Percentiles rank a stretch among this genome's conserved stretches.
Evolutionary conservation across 257 asterid species (phyloP).

Genomic region (Solanum pimpinellifolium): DNA sequence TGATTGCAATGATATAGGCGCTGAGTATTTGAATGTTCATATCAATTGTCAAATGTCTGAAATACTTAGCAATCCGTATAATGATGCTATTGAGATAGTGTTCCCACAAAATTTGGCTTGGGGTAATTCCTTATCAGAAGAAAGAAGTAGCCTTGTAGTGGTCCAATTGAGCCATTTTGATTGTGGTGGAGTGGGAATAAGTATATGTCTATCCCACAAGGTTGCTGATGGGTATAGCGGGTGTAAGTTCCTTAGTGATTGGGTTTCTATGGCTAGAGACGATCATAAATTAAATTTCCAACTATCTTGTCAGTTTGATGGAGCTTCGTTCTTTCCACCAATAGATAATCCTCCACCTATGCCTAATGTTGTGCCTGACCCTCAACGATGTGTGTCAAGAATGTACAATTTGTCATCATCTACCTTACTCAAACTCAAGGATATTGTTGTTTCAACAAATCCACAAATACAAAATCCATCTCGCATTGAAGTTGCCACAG

Average conservation of each 20-base stretch:
- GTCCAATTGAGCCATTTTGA: neutral
- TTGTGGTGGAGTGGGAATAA: neutral
- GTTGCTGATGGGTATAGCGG: neutral
- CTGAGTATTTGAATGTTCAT: neutral
- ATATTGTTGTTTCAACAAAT: neutral
- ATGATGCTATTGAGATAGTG: neutral
- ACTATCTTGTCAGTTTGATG: neutral
- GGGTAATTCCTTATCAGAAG: neutral
- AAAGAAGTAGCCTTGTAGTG: neutral
- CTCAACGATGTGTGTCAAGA: neutral
- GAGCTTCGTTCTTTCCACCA: neutral
- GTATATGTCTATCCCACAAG: neutral
- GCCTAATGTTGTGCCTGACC: neutral
- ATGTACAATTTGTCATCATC: neutral
- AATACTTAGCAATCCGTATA: neutral
- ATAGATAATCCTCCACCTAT: neutral
- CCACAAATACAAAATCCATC: neutral
- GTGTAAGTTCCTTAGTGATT: neutral
- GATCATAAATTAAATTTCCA: neutral
- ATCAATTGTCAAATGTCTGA: neutral
- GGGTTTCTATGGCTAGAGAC: neutral
- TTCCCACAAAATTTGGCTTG: neutral
- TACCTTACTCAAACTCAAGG: neutral
- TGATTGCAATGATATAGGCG: neutral
- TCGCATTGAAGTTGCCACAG: neutral